Percentiles rank a stretch among this genome's conserved stretches.
phyloP scores from a whole-genome alignment of 768 basidiomycete genomes.

The Phaeotremella skinneri region DNA sequence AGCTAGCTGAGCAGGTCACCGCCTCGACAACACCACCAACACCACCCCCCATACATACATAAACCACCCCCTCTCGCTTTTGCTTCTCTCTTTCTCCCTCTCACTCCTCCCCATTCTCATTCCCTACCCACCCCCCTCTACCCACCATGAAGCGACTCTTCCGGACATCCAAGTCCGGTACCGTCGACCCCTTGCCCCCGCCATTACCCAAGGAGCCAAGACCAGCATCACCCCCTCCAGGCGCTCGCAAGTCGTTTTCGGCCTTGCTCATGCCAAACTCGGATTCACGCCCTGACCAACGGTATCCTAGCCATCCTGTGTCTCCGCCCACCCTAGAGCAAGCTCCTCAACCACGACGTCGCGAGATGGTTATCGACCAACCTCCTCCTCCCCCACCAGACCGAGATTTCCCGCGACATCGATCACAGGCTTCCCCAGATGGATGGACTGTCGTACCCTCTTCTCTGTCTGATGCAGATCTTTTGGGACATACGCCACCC shows the following conservation, averaged over 20 bases:
- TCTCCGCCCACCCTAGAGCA: too few relatives aligned
- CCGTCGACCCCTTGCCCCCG: conserved; percentile 36
- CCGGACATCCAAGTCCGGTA: conserved; percentile 32
- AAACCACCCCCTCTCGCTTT: too few relatives aligned
- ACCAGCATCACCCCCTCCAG: conserved; percentile 2
- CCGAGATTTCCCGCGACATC: neutral
- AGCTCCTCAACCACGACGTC: too few relatives aligned
- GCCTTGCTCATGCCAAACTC: neutral
- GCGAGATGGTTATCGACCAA: conserved; percentile 9
- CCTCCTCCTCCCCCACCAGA: neutral
- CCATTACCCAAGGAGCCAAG: conserved; percentile 13
- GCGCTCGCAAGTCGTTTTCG: neutral
- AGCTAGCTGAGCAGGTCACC: neutral
- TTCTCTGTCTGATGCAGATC: neutral
- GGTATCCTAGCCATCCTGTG: too few relatives aligned
- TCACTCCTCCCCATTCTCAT: neutral
- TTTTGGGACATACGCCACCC: conserved; percentile 1
- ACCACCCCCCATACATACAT: neutral
- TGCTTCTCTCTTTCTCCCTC: neutral
- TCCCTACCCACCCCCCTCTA: neutral
- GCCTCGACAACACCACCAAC: neutral
- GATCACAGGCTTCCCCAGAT: conserved; percentile 12
- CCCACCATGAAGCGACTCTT: conserved; percentile 42
- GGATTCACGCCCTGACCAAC: too few relatives aligned
- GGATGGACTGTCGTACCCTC: conserved; percentile 14